Evolutionary conservation across 495 filamentous ascomycete species (phyloP).

Genomic region (Penicillium parvum): DNA sequence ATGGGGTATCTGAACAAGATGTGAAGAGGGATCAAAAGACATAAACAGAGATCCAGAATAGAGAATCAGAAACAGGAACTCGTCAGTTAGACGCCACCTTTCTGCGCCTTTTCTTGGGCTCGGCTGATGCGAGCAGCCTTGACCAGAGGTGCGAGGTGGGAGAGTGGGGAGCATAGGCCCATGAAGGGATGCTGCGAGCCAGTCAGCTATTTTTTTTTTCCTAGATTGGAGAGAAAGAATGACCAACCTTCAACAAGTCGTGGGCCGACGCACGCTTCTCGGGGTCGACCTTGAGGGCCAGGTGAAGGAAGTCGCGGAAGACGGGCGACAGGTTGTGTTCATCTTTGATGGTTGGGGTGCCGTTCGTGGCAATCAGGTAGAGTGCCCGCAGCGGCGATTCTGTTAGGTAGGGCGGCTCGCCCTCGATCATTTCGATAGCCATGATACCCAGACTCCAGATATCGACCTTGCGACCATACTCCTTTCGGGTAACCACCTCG

Average conservation of each 20-base stretch:
- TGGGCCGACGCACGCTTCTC: conserved; percentile 94
- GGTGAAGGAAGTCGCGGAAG: conserved; percentile 85
- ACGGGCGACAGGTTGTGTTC: conserved; percentile 73
- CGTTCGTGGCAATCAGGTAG: conserved; percentile 95
- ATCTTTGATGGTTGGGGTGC: conserved; percentile 92
- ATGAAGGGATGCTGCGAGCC: conserved; percentile 82
- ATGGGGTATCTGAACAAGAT: conserved; percentile 43
- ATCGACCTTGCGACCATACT: conserved; percentile 97
- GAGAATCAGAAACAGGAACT: background rate
- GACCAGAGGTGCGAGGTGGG: conserved; percentile 77
- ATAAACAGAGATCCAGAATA: conserved; percentile 11
- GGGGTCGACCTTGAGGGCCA: conserved; percentile 91
- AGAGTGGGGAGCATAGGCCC: conserved; percentile 64
- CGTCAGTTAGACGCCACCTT: conserved; percentile 42
- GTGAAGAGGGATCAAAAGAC: conserved; percentile 29
- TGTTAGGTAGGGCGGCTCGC: conserved; percentile 93
- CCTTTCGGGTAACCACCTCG: conserved; percentile 93
- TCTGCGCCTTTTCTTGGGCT: conserved; percentile 76
- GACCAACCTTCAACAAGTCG: conserved; percentile 79
- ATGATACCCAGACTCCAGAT: conserved; percentile 99
- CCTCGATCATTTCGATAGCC: conserved; percentile 99
- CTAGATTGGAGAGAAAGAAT: background rate
- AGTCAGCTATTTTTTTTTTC: conserved; percentile 21
- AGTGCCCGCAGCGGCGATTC: conserved; percentile 90
- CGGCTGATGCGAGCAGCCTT: conserved; percentile 77